Conservation (phyloP, 78 protist genomes). For the Dictyostelium purpureum region DNA sequence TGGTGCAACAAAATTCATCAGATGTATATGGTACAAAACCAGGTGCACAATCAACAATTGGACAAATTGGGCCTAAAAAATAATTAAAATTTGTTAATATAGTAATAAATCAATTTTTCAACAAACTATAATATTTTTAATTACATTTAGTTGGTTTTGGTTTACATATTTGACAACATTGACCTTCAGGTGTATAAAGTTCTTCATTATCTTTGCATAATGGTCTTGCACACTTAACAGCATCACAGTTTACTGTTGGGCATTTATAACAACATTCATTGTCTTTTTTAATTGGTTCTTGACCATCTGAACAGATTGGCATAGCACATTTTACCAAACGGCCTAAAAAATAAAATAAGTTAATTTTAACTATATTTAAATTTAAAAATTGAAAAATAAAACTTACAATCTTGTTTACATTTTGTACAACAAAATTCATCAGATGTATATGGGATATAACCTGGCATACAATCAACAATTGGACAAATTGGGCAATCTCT, state of each 20-base stretch:
- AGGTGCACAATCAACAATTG: not conserved
- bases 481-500: not conserved
- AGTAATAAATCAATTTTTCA: too few species aligned
- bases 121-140: too few species aligned
- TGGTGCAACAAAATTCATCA: too few species aligned
- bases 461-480: constrained; percentile 2
- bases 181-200: not conserved
- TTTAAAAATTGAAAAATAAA: too few species aligned
- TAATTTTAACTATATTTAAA: too few species aligned
- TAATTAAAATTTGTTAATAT: too few species aligned
- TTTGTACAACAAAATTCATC: not conserved
- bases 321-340: not conserved
- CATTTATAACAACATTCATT: not conserved
- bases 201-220: not conserved
- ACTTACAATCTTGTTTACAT: constrained; percentile 13
- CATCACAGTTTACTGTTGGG: not conserved
- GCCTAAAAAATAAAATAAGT: too few species aligned
- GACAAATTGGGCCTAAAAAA: too few species aligned
- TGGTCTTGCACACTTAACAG: not conserved
- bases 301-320: not conserved
- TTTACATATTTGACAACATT: not conserved
- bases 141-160: constrained; percentile 14
- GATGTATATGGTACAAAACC: not conserved
- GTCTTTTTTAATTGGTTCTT: not conserved
- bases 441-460: not conserved